Evolutionary conservation across 1,139 yeast species (phyloP).

Genomic region (Zygoascus hellenicus): DNA sequence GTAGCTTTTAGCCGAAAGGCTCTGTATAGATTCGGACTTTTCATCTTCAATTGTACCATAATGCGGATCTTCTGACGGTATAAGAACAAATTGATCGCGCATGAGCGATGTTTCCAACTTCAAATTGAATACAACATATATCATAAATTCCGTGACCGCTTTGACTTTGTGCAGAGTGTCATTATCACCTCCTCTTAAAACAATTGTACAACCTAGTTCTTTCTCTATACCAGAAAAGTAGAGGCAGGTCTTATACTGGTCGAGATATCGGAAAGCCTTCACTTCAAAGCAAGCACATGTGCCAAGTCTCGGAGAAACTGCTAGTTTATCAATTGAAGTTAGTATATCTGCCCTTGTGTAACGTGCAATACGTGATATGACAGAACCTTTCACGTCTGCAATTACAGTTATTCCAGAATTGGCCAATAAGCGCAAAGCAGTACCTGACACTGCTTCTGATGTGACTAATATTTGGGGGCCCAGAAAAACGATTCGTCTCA

Average conservation of each 20-base stretch:
- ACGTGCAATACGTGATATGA: slow-evolving; percentile 71
- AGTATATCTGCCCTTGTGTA: slow-evolving; percentile 80
- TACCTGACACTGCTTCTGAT: slow-evolving; percentile 77
- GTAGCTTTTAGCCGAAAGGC: slow-evolving; percentile 28
- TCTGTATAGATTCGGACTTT: not conserved
- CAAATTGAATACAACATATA: slow-evolving; percentile 68
- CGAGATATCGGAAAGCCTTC: slow-evolving; percentile 50
- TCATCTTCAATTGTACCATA: slow-evolving; percentile 10
- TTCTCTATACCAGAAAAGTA: slow-evolving; percentile 73
- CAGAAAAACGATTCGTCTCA: slow-evolving; percentile 68
- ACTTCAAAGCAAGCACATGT: slow-evolving; percentile 68
- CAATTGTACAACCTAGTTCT: slow-evolving; percentile 73
- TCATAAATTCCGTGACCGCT: slow-evolving; percentile 72
- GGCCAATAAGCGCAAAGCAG: slow-evolving; percentile 69
- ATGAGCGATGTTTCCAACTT: slow-evolving; percentile 77
- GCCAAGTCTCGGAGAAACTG: slow-evolving; percentile 60
- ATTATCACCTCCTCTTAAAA: slow-evolving; percentile 66
- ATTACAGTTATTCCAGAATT: slow-evolving; percentile 76
- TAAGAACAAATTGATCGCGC: slow-evolving; percentile 61
- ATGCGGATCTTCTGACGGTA: slow-evolving; percentile 31
- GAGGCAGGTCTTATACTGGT: slow-evolving; percentile 61
- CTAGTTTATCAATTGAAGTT: slow-evolving; percentile 57
- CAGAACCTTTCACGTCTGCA: slow-evolving; percentile 73
- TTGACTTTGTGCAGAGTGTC: slow-evolving; percentile 61
- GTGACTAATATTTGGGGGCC: slow-evolving; percentile 77